Conservation (phyloP, 2,329 filamentous ascomycete species). For the Drechslera avenae region DNA sequence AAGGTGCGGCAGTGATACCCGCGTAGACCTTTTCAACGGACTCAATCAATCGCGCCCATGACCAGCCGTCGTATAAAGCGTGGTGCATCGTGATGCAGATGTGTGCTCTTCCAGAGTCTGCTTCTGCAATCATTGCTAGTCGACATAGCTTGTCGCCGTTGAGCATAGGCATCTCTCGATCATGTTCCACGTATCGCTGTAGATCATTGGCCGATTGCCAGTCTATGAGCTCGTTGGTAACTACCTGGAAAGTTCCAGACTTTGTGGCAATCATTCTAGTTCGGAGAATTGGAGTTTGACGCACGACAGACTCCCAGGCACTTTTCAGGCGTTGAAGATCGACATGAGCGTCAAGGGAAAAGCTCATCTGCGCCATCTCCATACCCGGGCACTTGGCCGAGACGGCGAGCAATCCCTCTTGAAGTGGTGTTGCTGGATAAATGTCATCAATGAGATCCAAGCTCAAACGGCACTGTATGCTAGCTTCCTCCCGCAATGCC, state of each 20-base stretch:
- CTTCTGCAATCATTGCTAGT: constrained; percentile 47
- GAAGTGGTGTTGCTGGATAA: constrained; percentile 37
- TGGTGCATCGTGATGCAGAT: constrained; percentile 72
- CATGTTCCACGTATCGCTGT: neutral
- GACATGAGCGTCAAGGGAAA: constrained; percentile 19
- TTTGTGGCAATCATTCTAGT: constrained; percentile 39
- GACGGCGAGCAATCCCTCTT: constrained; percentile 61
- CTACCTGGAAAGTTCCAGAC: neutral
- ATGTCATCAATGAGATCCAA: neutral
- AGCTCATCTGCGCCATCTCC: constrained; percentile 57
- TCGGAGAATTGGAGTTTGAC: constrained; percentile 52
- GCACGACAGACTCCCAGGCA: constrained; percentile 50
- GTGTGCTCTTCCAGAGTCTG: constrained; percentile 40
- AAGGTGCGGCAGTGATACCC: neutral
- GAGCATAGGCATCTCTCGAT: constrained; percentile 32
- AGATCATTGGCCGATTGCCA: neutral
- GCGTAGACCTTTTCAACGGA: constrained; percentile 1
- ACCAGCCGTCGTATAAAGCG: constrained; percentile 84
- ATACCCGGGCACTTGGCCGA: constrained; percentile 58
- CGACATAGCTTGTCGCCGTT: constrained; percentile 51
- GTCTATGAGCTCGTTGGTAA: neutral
- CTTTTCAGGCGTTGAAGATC: constrained; percentile 38
- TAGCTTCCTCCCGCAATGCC: neutral
- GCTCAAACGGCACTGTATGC: neutral
- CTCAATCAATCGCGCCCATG: constrained; percentile 51